Evolutionary conservation across 2,329 filamentous ascomycete genomes (phyloP), one percentile per base, ranked within the genome.

Genomic region (Sclerotiophoma versabilis): DNA sequence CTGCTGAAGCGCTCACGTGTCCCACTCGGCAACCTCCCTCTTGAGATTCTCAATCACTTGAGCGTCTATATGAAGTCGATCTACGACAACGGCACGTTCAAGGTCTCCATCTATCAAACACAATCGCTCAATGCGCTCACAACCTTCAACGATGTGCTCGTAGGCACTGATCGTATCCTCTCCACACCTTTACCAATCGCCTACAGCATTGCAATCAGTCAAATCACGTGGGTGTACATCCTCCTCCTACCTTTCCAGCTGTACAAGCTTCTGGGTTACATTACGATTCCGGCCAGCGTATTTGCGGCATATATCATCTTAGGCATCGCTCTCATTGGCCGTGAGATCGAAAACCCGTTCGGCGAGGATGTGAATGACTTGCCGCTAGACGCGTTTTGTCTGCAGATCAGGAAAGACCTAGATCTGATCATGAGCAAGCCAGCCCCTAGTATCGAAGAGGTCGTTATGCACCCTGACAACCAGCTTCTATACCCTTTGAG

Each of bases 221-320:
- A 95, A 68, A 93, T 95, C 65, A 91, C 91, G 22, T 92, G 89
- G 85, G 83, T 92, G 34, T 96, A 95, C 74, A 87, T 95, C 51
- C 76, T 92, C 47, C 80, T 91, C 6, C 82, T 96, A 0, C 91
- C 91, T 2, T 93, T 95, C 80, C 91, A 96, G 76, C 84, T 95
- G 4, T 84, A 84, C 69, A 71, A 73, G 0, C 70, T 74, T 1
- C 82, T 96, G 0, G 64, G 75, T 1, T 95, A 87, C 86, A 81
- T 92, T 57, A 88, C 91, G 11, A 93, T 95, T 60, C 91, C 91
- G 0, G 91, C 87, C 27, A 88, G 87, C 37, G 78, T 93, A 14
- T 70, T 75, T 30, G 88, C 87, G 2, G 87, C 89, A 3, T 93
- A 93, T 75, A 93, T 95, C 63, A 93, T 95, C 71, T 84, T 95